These are phyloP conservation scores for Nasturtium officinale DNA, from an alignment of 345 rosid genomes.

Conservation along the genomic window DNA sequence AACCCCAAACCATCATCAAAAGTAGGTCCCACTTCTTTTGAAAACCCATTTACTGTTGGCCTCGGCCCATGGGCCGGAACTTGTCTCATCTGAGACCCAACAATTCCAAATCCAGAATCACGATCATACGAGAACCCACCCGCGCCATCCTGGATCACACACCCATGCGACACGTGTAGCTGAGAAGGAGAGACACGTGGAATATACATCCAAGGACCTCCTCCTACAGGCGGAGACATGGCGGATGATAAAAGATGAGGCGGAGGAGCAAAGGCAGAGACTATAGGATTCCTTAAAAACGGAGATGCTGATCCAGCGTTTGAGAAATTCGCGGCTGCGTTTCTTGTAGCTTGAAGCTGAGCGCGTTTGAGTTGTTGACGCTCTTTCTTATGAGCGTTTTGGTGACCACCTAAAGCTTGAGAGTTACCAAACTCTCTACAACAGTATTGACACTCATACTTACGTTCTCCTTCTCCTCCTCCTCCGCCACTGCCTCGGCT, in stretches of 20 bases:
- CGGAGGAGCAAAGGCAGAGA: slow-evolving; percentile 87
- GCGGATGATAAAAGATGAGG: slow-evolving; percentile 66
- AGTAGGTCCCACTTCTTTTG: slow-evolving; percentile 67
- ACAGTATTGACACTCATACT: slow-evolving; percentile 94
- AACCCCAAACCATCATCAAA: slow-evolving; percentile 78
- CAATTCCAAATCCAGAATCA: slow-evolving; percentile 41
- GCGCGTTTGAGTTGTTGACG: slow-evolving; percentile 81
- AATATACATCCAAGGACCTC: slow-evolving; percentile 81
- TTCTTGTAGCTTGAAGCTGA: slow-evolving; percentile 67
- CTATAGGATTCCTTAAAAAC: slow-evolving; percentile 73
- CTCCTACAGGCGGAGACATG: slow-evolving; percentile 41
- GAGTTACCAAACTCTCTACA: slow-evolving; percentile 89
- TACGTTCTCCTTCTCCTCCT: slow-evolving; percentile 8
- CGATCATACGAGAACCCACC: slow-evolving; percentile 49
- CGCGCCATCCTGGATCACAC: slow-evolving; percentile 47
- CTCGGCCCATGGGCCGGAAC: slow-evolving; percentile 46
- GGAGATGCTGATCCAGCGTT: slow-evolving; percentile 50
- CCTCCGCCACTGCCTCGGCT: background rate
- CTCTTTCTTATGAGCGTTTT: slow-evolving; percentile 98
- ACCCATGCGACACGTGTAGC: slow-evolving; percentile 82
- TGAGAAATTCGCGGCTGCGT: slow-evolving; percentile 52
- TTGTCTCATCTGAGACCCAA: slow-evolving; percentile 41
- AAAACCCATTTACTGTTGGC: slow-evolving; percentile 68
- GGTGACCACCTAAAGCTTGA: slow-evolving; percentile 98
- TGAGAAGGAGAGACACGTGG: slow-evolving; percentile 67